These are phyloP conservation scores for Bretziella fagacearum DNA, from an alignment of 2,329 filamentous ascomycete genomes.

Conservation along the genomic window DNA sequence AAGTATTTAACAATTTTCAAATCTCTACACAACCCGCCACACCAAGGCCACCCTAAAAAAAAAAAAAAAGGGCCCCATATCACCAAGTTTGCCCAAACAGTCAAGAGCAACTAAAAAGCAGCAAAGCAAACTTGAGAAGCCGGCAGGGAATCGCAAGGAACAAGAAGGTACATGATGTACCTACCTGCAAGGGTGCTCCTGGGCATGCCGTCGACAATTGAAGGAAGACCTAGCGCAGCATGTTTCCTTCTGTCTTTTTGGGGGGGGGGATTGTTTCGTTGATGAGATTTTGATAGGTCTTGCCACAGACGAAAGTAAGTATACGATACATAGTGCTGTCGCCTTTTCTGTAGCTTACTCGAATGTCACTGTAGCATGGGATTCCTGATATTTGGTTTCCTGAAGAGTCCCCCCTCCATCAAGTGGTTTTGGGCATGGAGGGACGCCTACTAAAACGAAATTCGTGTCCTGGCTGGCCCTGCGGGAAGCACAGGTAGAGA, in stretches of 20 bases:
- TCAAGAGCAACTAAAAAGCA: not conserved
- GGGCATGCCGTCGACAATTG: not conserved
- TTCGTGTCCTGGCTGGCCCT: too few species aligned
- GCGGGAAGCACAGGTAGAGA: too few species aligned
- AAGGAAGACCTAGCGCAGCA: not conserved
- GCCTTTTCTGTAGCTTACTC: not conserved
- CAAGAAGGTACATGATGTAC: not conserved
- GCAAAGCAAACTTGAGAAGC: slow-evolving; percentile 1
- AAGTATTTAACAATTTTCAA: too few species aligned
- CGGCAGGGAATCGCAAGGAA: not conserved
- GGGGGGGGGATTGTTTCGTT: too few species aligned
- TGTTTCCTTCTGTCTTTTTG: not conserved
- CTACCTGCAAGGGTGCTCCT: slow-evolving; percentile 1
- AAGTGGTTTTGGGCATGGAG: too few species aligned
- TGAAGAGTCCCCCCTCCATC: too few species aligned
- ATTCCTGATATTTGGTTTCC: too few species aligned
- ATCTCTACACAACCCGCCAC: too few species aligned
- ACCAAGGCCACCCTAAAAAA: too few species aligned
- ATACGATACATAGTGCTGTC: not conserved
- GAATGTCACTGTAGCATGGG: not conserved
- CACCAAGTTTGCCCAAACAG: not conserved
- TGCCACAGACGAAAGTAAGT: not conserved
- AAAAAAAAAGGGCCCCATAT: too few species aligned
- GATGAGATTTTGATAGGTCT: too few species aligned
- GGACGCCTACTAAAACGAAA: too few species aligned